phyloP scores from a whole-genome alignment of 2,329 filamentous ascomycete species.

The Colletotrichum orchidophilum region DNA sequence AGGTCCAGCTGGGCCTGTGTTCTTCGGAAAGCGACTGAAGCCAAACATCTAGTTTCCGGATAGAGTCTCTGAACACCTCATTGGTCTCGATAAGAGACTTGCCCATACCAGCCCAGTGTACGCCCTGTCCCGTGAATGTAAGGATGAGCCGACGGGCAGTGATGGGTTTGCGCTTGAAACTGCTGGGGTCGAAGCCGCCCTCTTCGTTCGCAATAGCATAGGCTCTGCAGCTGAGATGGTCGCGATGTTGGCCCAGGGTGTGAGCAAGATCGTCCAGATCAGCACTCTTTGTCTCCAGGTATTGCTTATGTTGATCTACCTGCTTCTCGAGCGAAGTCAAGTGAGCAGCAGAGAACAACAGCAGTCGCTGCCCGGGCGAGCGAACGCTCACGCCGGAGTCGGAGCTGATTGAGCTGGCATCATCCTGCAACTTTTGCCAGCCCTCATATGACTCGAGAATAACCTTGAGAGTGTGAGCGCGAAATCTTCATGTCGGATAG shows the following conservation, averaged over 20 bases:
- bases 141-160: constrained; percentile 21
- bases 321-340: constrained; percentile 15
- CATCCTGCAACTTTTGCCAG: constrained; percentile 19
- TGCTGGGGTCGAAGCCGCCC: constrained; percentile 30
- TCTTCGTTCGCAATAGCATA: constrained; percentile 36
- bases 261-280: constrained; percentile 40
- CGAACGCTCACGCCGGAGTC: constrained; percentile 21
- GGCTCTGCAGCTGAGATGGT: constrained; percentile 40
- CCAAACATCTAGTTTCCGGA: constrained; percentile 31
- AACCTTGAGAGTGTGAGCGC: background rate
- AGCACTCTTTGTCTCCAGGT: constrained; percentile 26
- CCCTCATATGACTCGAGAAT: constrained; percentile 24
- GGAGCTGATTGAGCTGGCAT: constrained; percentile 14
- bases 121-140: constrained; percentile 35
- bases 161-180: constrained; percentile 25
- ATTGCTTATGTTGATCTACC: constrained; percentile 35
- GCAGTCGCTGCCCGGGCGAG: constrained; percentile 2
- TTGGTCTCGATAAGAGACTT: constrained; percentile 19
- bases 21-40: constrained; percentile 17
- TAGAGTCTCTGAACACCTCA: constrained; percentile 17
- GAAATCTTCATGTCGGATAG: too few relatives aligned
- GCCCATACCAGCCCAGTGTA: constrained; percentile 35
- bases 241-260: constrained; percentile 42
- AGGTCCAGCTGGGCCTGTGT: constrained; percentile 35
- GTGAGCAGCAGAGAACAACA: constrained; percentile 20